Evolutionary conservation across 2,329 filamentous ascomycete genomes (phyloP).

Genomic region (Arthrobotrys pseudoclavata): DNA sequence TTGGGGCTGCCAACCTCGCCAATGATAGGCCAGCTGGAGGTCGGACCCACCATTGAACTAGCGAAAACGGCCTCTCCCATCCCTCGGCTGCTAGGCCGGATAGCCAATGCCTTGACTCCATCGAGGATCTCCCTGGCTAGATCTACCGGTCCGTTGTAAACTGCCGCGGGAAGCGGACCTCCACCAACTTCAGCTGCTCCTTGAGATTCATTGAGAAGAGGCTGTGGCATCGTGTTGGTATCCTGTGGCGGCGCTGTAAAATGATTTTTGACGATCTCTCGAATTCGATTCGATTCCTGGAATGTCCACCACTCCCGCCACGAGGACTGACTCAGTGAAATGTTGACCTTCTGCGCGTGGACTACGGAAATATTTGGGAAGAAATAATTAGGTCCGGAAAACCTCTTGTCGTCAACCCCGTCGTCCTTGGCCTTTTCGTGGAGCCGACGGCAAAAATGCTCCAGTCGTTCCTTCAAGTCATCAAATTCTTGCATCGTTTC

Average conservation of each 20-base stretch:
- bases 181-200: conserved; percentile 22
- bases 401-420: conserved; percentile 37
- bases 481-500: conserved; percentile 62
- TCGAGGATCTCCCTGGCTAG: conserved; percentile 63
- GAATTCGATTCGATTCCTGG: conserved; percentile 62
- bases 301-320: conserved; percentile 64
- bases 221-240: conserved; percentile 13
- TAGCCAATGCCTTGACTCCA: conserved; percentile 62
- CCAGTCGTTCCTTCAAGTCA: conserved; percentile 59
- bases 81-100: conserved; percentile 62
- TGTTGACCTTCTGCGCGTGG: conserved; percentile 61
- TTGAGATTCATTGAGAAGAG: conserved; percentile 36
- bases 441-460: conserved; percentile 61
- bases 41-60: conserved; percentile 62
- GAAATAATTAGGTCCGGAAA: conserved; percentile 34
- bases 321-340: conserved; percentile 62
- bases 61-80: conserved; percentile 64
- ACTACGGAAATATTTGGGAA: conserved; percentile 59
- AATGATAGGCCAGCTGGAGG: conserved; percentile 60
- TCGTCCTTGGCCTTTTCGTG: conserved; percentile 46
- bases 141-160: conserved; percentile 62
- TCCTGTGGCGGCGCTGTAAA: conserved; percentile 60
- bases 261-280: conserved; percentile 63
- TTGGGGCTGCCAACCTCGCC: conserved; percentile 60
- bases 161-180: conserved; percentile 23